Evolutionary conservation across 768 basidiomycete species (phyloP).

Genomic region (Boletus tylopilopsis): DNA sequence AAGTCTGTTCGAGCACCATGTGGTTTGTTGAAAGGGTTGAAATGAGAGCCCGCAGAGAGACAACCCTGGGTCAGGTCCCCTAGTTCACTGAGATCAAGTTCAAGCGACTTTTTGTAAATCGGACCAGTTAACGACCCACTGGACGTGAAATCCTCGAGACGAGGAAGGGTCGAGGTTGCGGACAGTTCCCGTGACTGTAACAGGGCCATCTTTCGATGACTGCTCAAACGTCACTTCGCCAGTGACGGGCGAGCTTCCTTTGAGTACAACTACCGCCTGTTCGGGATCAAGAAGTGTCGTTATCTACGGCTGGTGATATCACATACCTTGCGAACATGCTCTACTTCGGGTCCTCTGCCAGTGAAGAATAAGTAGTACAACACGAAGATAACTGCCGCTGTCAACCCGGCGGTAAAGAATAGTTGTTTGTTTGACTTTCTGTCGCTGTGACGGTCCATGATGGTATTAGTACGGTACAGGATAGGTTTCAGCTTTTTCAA

Average conservation of each 20-base stretch:
- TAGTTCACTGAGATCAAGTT: slow-evolving; percentile 21
- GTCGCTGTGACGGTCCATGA: slow-evolving; percentile 21
- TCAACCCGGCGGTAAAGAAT: slow-evolving; percentile 10
- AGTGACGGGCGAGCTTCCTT: slow-evolving; percentile 53
- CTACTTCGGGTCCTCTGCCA: slow-evolving; percentile 13
- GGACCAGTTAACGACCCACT: slow-evolving; percentile 43
- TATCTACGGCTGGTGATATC: background rate
- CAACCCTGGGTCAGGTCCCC: slow-evolving; percentile 71
- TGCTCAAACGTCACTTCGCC: slow-evolving; percentile 72
- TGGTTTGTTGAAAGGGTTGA: slow-evolving; percentile 62
- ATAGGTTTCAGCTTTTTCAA: no score
- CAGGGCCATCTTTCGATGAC: slow-evolving; percentile 42
- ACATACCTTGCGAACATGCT: slow-evolving; percentile 22
- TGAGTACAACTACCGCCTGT: slow-evolving; percentile 59
- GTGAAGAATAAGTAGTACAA: slow-evolving; percentile 20
- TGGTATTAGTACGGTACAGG: no score
- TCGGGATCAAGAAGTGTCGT: background rate
- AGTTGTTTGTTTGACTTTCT: slow-evolving; percentile 22
- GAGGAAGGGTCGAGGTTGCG: slow-evolving; percentile 55
- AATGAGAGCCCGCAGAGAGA: slow-evolving; percentile 67
- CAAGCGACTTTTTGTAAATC: slow-evolving; percentile 18
- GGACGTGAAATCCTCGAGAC: slow-evolving; percentile 74
- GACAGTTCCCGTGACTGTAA: slow-evolving; percentile 61
- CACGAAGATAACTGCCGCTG: slow-evolving; percentile 14
- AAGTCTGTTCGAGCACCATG: slow-evolving; percentile 62